A percentile compares a stretch with the other conserved stretches of the same genome.
Conservation (phyloP, 208 protist genomes). For the Trypanosoma avium region DNA sequence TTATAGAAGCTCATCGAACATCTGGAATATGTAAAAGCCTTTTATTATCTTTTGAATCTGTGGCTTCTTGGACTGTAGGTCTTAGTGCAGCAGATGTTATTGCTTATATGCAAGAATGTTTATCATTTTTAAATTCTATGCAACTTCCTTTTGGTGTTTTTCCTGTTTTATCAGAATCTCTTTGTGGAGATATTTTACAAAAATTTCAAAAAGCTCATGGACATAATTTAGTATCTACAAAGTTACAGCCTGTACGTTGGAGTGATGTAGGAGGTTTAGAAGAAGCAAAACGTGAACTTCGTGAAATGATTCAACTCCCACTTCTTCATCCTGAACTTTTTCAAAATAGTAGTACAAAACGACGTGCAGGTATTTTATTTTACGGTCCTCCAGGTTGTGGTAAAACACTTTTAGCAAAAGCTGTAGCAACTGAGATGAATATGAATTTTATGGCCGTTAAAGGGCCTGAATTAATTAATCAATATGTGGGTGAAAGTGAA, state of each 20-base stretch:
- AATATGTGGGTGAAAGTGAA: conserved; percentile 94
- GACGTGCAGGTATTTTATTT: conserved; percentile 87
- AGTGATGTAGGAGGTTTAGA: conserved; percentile 91
- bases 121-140: conserved; percentile 23
- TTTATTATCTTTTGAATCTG: conserved; percentile 45
- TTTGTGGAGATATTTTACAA: conserved; percentile 57
- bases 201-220: conserved; percentile 73
- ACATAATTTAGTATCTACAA: conserved; percentile 82
- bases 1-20: conserved; percentile 27
- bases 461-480: conserved; percentile 94
- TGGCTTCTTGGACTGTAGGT: conserved; percentile 77
- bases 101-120: conserved; percentile 51
- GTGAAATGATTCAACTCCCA: conserved; percentile 83
- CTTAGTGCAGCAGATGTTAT: conserved; percentile 66
- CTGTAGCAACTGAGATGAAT: conserved; percentile 92
- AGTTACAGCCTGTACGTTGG: conserved; percentile 85
- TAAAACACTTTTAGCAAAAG: conserved; percentile 94
- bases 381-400: conserved; percentile 94
- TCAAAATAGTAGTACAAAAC: conserved; percentile 58
- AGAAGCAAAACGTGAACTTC: conserved; percentile 86
- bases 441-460: conserved; percentile 96
- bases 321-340: conserved; percentile 87
- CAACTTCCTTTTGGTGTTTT: conserved; percentile 14
- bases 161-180: conserved; percentile 60
- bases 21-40: conserved; percentile 37